Conservation (phyloP, 331 rosid species). For the Erythrophleum ivorense region DNA sequence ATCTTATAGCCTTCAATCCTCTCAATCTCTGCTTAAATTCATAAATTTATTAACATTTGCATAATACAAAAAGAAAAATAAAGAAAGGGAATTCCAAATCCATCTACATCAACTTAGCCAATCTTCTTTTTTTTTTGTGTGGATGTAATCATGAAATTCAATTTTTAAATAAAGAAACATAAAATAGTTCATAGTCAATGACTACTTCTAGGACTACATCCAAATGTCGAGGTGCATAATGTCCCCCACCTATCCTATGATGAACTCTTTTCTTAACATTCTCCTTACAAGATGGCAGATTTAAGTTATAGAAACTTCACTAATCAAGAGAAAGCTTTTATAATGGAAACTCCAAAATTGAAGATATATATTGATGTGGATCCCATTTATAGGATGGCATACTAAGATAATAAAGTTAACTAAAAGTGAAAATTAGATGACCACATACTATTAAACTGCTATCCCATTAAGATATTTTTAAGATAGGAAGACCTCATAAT, state of each 20-base stretch:
- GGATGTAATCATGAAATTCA: slow-evolving; percentile 27
- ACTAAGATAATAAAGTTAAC: slow-evolving; percentile 25
- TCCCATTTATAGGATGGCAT: neutral
- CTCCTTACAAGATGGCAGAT: slow-evolving; percentile 56
- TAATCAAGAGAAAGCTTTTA: slow-evolving; percentile 1
- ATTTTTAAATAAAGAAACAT: neutral
- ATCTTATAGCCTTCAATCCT: no score
- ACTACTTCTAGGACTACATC: slow-evolving; percentile 76
- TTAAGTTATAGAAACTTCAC: slow-evolving; percentile 28
- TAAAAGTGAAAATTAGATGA: slow-evolving; percentile 18
- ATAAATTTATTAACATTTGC: no score
- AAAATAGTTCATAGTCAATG: neutral
- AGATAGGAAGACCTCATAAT: slow-evolving; percentile 18
- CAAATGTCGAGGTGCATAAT: slow-evolving; percentile 93
- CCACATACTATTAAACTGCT: neutral
- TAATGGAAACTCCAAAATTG: slow-evolving; percentile 2
- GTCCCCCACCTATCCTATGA: slow-evolving; percentile 95
- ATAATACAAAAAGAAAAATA: no score
- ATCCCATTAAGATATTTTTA: slow-evolving; percentile 1
- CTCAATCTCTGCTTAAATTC: no score
- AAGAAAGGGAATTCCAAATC: no score
- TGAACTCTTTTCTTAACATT: slow-evolving; percentile 73
- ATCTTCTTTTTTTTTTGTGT: no score
- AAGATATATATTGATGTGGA: slow-evolving; percentile 10
- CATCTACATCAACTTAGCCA: no score